These are phyloP conservation scores for Hyaloscypha variabilis DNA, from an alignment of 495 filamentous ascomycete genomes.

Conservation along the genomic window DNA sequence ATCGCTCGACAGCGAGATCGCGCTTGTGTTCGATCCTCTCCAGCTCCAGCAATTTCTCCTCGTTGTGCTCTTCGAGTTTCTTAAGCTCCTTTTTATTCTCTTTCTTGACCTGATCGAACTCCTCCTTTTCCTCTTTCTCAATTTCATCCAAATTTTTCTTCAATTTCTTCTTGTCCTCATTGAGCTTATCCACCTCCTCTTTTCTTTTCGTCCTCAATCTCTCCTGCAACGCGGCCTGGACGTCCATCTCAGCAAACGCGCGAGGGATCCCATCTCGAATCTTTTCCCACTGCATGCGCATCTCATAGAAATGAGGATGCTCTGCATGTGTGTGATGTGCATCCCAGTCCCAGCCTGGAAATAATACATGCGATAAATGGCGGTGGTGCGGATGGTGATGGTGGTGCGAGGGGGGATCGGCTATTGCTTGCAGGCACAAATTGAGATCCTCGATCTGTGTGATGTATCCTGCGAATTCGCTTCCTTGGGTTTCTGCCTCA, in stretches of 20 bases:
- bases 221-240: neutral
- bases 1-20: neutral
- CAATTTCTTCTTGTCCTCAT: conserved; percentile 1
- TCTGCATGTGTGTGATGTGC: conserved; percentile 1
- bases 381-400: neutral
- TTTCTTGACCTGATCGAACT: neutral
- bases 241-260: neutral
- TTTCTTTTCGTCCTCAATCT: neutral
- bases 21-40: neutral
- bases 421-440: neutral
- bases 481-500: neutral
- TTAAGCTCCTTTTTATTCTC: neutral
- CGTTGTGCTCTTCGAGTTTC: neutral
- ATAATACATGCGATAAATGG: neutral
- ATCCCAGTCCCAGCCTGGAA: neutral
- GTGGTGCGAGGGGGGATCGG: neutral
- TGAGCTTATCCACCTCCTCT: neutral
- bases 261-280: conserved; percentile 1
- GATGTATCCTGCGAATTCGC: neutral
- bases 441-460: neutral
- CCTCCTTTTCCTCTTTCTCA: neutral
- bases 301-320: conserved; percentile 13
- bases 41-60: neutral
- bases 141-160: neutral
- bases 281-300: conserved; percentile 2